Evolutionary conservation across 2,329 filamentous ascomycete species (phyloP).

Genomic region (Scytalidium sp.): DNA sequence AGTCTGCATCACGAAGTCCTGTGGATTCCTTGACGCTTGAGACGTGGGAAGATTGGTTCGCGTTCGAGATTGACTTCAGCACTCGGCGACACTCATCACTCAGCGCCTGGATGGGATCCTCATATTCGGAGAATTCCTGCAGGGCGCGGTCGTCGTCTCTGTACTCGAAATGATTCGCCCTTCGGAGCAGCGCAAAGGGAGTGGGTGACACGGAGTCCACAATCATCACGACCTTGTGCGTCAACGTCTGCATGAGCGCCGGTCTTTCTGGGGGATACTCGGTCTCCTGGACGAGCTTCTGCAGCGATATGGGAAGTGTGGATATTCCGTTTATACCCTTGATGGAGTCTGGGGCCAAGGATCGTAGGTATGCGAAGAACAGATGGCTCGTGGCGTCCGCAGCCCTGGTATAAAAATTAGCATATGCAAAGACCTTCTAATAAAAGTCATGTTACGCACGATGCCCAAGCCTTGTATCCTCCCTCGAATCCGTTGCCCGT

Average conservation of each 20-base stretch:
- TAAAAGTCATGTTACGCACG: constrained; percentile 47
- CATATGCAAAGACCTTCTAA: not conserved
- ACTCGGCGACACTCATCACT: constrained; percentile 95
- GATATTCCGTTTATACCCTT: constrained; percentile 75
- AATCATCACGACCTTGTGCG: constrained; percentile 92
- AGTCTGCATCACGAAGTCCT: constrained; percentile 78
- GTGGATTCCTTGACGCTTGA: constrained; percentile 70
- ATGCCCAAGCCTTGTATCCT: constrained; percentile 85
- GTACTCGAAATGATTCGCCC: constrained; percentile 94
- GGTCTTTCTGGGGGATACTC: constrained; percentile 88
- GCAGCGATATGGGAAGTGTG: constrained; percentile 82
- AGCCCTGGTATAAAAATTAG: constrained; percentile 51
- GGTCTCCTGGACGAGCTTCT: constrained; percentile 86
- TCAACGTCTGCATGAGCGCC: constrained; percentile 71
- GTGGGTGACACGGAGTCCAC: constrained; percentile 93
- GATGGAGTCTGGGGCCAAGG: constrained; percentile 73
- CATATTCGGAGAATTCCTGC: constrained; percentile 80
- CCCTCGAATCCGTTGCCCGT: constrained; percentile 89
- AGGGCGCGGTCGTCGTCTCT: constrained; percentile 83
- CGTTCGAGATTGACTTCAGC: constrained; percentile 79
- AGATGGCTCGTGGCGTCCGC: constrained; percentile 95
- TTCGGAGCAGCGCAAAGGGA: constrained; percentile 83
- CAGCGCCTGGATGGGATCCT: constrained; percentile 82
- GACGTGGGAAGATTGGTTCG: constrained; percentile 78
- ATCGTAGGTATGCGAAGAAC: constrained; percentile 96